These are phyloP conservation scores for Aspergillus aculeatus DNA, from an alignment of 2,329 filamentous ascomycete genomes.

Conservation along the genomic window DNA sequence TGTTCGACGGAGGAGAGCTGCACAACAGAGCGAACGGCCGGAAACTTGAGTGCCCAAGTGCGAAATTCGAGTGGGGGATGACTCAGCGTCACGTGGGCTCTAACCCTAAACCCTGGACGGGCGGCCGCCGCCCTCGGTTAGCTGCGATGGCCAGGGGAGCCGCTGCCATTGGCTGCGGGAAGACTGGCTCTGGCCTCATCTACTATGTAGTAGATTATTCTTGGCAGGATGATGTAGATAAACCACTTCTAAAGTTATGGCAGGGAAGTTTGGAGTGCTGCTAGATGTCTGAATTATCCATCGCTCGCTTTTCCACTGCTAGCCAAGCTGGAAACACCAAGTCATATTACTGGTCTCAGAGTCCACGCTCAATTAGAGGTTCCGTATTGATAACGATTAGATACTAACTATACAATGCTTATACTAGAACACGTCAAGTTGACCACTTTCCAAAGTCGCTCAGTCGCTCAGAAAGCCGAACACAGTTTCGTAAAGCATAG, in stretches of 20 bases:
- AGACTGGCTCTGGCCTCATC: conserved; percentile 4
- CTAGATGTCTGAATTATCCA: too few relatives aligned
- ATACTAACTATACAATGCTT: not conserved
- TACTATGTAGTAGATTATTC: not conserved
- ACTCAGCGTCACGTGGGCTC: conserved; percentile 23
- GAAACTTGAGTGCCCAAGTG: conserved; percentile 30
- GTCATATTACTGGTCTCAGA: not conserved
- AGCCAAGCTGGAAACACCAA: not conserved
- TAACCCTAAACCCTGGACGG: conserved; percentile 37
- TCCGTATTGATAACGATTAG: not conserved
- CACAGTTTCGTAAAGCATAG: not conserved
- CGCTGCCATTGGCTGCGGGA: conserved; percentile 11
- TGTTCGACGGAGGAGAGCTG: conserved; percentile 35
- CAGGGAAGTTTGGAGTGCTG: too few relatives aligned
- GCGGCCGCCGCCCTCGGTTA: conserved; percentile 20
- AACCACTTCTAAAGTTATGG: too few relatives aligned
- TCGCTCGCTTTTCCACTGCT: not conserved
- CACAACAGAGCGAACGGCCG: conserved; percentile 20
- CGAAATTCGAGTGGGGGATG: conserved; percentile 42
- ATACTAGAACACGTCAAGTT: not conserved
- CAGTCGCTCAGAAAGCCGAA: not conserved
- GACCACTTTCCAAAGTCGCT: not conserved
- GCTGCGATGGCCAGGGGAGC: not conserved
- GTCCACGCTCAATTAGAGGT: not conserved
- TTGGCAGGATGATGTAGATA: too few relatives aligned